Evolutionary conservation across 2,329 filamentous ascomycete genomes (phyloP).

Genomic region (Trichoderma lentiforme): DNA sequence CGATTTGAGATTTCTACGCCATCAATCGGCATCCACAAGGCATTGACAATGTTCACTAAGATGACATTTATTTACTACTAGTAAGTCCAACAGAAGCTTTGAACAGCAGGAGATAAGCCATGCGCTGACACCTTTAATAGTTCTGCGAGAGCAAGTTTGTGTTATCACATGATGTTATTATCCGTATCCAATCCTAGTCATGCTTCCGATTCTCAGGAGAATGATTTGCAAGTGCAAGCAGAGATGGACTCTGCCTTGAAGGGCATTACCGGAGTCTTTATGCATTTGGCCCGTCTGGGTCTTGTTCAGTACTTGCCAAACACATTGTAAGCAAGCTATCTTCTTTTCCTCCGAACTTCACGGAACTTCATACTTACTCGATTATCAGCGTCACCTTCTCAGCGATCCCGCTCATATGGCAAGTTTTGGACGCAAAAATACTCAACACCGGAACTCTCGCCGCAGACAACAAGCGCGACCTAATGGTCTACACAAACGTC

Average conservation of each 20-base stretch:
- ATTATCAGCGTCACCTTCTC: neutral
- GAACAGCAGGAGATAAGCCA: neutral
- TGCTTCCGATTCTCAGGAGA: neutral
- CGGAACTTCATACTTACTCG: neutral
- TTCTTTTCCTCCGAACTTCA: too few relatives aligned
- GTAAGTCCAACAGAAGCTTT: neutral
- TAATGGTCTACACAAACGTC: slow-evolving; percentile 14
- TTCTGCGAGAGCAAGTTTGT: slow-evolving; percentile 6
- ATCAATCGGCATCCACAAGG: slow-evolving; percentile 5
- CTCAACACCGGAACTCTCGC: neutral
- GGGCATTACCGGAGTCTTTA: neutral
- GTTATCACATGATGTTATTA: slow-evolving; percentile 13
- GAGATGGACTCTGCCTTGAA: slow-evolving; percentile 9
- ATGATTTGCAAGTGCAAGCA: neutral
- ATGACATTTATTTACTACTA: slow-evolving; percentile 16
- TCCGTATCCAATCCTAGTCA: neutral
- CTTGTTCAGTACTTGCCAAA: slow-evolving; percentile 13
- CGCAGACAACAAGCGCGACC: slow-evolving; percentile 8
- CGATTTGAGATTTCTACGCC: slow-evolving; percentile 1
- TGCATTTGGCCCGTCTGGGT: slow-evolving; percentile 1
- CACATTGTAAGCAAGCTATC: neutral
- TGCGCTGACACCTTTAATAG: neutral
- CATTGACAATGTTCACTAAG: slow-evolving; percentile 2
- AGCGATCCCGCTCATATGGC: slow-evolving; percentile 9
- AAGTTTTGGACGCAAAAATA: slow-evolving; percentile 10